Evolutionary conservation across 805 yeast genomes (phyloP).

Genomic region (Candida patagonica): DNA sequence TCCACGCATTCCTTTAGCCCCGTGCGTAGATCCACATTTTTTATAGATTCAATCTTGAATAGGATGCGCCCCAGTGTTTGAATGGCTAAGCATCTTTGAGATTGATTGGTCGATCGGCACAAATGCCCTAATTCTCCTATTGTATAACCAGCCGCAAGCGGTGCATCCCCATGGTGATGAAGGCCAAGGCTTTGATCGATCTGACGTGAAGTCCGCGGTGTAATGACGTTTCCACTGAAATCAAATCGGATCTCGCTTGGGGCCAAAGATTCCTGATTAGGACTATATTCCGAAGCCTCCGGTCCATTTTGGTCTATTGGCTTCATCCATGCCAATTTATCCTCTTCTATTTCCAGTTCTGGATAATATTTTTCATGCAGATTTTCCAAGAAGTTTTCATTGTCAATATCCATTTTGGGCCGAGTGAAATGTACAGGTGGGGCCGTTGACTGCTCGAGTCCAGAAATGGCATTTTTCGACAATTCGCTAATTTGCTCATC

Average conservation of each 20-base stretch:
- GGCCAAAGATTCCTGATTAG: constrained; percentile 29
- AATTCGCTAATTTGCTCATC: neutral
- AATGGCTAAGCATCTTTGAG: constrained; percentile 81
- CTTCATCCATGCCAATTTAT: constrained; percentile 87
- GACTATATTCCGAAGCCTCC: constrained; percentile 34
- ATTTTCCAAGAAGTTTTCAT: constrained; percentile 69
- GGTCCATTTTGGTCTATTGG: constrained; percentile 34
- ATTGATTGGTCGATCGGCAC: constrained; percentile 66
- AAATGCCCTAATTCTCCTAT: constrained; percentile 71
- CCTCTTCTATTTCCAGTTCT: constrained; percentile 74
- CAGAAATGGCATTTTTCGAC: neutral
- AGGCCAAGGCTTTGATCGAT: constrained; percentile 58
- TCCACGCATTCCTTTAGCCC: constrained; percentile 66
- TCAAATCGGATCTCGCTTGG: constrained; percentile 73
- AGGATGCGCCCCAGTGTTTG: constrained; percentile 81
- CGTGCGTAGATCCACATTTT: constrained; percentile 34
- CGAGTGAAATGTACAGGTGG: constrained; percentile 2
- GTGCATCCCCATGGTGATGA: constrained; percentile 86
- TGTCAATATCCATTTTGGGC: constrained; percentile 35
- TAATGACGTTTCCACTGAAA: constrained; percentile 69
- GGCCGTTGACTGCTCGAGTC: neutral
- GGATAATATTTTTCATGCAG: constrained; percentile 83
- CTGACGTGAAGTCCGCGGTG: constrained; percentile 41
- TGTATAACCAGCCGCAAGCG: constrained; percentile 89
- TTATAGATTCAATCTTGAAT: constrained; percentile 25